Base-by-base conservation (phyloP, 805 yeast species). In the Pichia thaimueangensis region DNA sequence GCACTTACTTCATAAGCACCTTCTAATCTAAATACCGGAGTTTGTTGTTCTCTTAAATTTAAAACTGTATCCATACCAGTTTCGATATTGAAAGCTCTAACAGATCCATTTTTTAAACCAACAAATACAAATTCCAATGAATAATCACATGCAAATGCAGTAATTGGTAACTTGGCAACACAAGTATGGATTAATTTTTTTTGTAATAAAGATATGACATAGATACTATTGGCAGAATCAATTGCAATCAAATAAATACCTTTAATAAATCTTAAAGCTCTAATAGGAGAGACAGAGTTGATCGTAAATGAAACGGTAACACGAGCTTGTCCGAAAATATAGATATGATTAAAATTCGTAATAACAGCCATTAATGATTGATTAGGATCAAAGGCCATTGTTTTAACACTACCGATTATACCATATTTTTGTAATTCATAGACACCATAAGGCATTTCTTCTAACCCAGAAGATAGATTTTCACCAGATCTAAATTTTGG, bases 311-410 rank as follows among this genome's bases (percentile, higher is more conserved):
- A 75, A 12, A 77, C 83, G 48, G 82, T 82, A 9, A 88, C 95
- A 41, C 82, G 78, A 32, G 81, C 78, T 55, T 84, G 91, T 2
- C 97, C 98, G 56, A 79, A 82, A 5, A 93, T 82, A 49, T 85
- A 80, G 13, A 93, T 69, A 35, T 77, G 77, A 31, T 88, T 86
- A 7, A 64, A 57, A 29, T 72, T 78, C 0, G 96, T 87, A 3
- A 88, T 82, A 0, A 87, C 66, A 0, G 96, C 97, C 53, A 88
- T 62, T 22, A 93, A 69, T 41, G 93, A 78, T 60, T 93, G 98
- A 1, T 86, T 80, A 3, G 95, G 95, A 58, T 93, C 97, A 62
- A 72, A 85, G 0, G 93, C 94, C 30, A 79, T 57, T 0, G 86
- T 78, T 28, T 76, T 65, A 8, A 85, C 74, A 12, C 73, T 72